A percentile compares a stretch with the other conserved stretches of the same genome.
phyloP scores from a whole-genome alignment of 192 early-diverging fungal genomes.

The Entrophospora sp. region DNA sequence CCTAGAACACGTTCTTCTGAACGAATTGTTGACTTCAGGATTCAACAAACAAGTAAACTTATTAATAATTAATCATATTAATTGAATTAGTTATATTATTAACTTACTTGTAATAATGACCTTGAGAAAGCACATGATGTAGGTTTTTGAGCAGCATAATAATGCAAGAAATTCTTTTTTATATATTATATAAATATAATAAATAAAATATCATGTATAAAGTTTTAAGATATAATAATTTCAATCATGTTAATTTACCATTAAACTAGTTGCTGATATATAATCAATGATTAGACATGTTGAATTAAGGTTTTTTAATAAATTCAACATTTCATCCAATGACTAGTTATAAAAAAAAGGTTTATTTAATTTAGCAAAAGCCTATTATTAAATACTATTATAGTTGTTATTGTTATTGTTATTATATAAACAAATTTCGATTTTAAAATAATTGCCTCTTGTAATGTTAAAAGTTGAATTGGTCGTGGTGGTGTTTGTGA shows the following conservation, averaged over 20 bases:
- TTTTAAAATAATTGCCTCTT: constrained; percentile 42
- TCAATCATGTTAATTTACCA: constrained; percentile 24
- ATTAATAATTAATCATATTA: neutral
- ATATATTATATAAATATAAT: too few relatives aligned
- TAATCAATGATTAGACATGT: constrained; percentile 37
- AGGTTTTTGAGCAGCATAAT: constrained; percentile 35
- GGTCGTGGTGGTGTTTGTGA: constrained; percentile 56
- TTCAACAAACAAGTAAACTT: neutral
- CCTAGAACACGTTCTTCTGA: constrained; percentile 19
- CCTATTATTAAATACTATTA: too few relatives aligned
- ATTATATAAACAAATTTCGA: too few relatives aligned
- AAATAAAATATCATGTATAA: too few relatives aligned
- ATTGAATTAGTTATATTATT: constrained; percentile 24
- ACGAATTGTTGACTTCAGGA: constrained; percentile 13
- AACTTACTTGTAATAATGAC: constrained; percentile 38
- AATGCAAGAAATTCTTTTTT: constrained; percentile 49
- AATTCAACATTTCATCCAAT: constrained; percentile 28
- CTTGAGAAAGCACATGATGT: constrained; percentile 45
- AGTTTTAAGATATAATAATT: too few relatives aligned
- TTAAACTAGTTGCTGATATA: constrained; percentile 31
- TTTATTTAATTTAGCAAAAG: neutral
- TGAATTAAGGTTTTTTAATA: constrained; percentile 27
- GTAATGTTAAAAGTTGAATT: constrained; percentile 36
- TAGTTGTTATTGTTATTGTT: too few relatives aligned
- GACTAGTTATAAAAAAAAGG: constrained; percentile 23